Conservation (phyloP, 805 yeast genomes). For the Hanseniaspora vineae region DNA sequence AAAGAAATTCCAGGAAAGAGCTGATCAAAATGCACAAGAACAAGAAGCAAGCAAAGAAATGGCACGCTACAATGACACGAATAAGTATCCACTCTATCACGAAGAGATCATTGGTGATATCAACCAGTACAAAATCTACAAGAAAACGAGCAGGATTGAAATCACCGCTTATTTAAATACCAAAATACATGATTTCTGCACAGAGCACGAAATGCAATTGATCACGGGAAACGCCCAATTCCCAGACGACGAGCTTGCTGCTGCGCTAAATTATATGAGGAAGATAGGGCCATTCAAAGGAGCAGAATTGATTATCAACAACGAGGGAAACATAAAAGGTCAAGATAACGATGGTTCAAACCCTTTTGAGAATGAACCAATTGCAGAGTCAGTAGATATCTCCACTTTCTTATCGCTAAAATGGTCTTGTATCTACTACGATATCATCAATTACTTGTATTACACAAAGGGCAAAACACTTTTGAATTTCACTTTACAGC, state of each 20-base stretch:
- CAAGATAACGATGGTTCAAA: neutral
- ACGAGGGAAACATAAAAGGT: neutral
- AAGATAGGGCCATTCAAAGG: neutral
- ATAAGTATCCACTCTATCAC: neutral
- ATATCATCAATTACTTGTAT: neutral
- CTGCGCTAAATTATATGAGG: neutral
- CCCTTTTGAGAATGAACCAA: neutral
- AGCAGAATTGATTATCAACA: neutral
- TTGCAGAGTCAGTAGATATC: neutral
- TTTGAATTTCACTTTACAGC: neutral
- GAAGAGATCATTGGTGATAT: neutral
- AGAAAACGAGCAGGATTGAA: neutral
- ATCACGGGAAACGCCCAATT: neutral
- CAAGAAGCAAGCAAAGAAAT: neutral
- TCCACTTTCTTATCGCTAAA: neutral
- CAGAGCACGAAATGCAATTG: neutral
- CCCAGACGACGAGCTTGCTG: neutral
- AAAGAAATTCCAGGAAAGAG: too few species aligned
- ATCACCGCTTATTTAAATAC: neutral
- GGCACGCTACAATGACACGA: neutral
- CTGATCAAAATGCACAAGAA: too few species aligned
- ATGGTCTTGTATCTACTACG: neutral
- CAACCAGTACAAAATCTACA: neutral
- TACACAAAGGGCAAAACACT: neutral
- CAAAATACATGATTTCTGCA: neutral